These are phyloP conservation scores for Colletotrichum falcatum DNA, from an alignment of 2,329 filamentous ascomycete species.

Conservation along the genomic window DNA sequence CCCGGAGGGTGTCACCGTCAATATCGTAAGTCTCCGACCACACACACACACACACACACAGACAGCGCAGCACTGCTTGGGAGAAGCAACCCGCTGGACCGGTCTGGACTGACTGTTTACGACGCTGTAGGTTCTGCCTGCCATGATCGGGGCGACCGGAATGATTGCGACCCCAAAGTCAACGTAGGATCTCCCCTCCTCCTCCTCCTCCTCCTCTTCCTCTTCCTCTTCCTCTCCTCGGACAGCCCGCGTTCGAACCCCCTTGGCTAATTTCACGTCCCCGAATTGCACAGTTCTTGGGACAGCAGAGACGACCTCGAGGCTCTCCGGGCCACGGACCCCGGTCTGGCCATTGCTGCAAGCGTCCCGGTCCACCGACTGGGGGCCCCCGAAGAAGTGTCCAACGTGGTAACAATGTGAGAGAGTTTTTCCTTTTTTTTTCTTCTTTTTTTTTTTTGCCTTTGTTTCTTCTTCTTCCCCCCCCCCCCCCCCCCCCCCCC, in stretches of 20 bases:
- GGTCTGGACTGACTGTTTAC: neutral
- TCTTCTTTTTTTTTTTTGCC: too few species aligned
- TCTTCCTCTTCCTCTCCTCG: too few species aligned
- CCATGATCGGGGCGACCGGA: slow-evolving; percentile 52
- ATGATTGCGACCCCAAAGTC: slow-evolving; percentile 51
- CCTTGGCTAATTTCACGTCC: neutral
- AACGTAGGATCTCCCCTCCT: slow-evolving; percentile 42
- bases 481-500: neutral
- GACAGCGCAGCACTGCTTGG: neutral
- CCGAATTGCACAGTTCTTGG: slow-evolving; percentile 46
- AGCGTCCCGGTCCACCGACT: slow-evolving; percentile 51
- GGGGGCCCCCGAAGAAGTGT: slow-evolving; percentile 51
- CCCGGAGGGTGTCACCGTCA: slow-evolving; percentile 50
- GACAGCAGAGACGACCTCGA: slow-evolving; percentile 48
- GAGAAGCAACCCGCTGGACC: neutral
- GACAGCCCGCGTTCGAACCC: neutral
- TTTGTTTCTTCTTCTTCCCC: too few species aligned
- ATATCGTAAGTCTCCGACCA: slow-evolving; percentile 46
- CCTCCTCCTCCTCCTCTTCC: too few species aligned
- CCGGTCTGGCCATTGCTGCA: slow-evolving; percentile 51
- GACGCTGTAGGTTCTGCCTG: slow-evolving; percentile 48
- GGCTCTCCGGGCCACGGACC: slow-evolving; percentile 46
- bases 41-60: neutral
- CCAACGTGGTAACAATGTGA: slow-evolving; percentile 50
- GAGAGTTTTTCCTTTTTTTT: too few species aligned